These are phyloP conservation scores for Pseudogymnoascus sp. DNA, from an alignment of 2,329 filamentous ascomycete genomes.

Conservation along the genomic window DNA sequence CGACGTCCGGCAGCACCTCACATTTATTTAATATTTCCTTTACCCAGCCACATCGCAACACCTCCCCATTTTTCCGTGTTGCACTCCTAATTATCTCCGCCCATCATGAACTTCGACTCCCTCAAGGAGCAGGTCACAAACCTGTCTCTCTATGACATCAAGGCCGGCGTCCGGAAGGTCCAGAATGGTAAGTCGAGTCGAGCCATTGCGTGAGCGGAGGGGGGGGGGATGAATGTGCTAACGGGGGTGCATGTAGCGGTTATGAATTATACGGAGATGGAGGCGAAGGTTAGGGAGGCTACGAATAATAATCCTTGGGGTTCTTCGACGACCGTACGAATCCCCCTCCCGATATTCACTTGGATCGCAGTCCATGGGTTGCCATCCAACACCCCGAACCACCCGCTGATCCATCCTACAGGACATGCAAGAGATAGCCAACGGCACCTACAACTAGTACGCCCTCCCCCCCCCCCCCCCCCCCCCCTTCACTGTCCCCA, in stretches of 20 bases:
- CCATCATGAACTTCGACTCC: constrained; percentile 43
- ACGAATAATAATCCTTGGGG: constrained; percentile 99
- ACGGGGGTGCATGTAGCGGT: constrained; percentile 43
- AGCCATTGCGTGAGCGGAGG: constrained; percentile 10
- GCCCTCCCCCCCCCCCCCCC: constrained; percentile 28
- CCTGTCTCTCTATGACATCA: constrained; percentile 65
- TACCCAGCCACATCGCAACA: not conserved
- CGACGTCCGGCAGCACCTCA: not conserved
- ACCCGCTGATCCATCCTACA: not conserved
- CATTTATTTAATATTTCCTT: not conserved
- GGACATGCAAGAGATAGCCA: constrained; percentile 95
- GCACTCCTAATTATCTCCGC: not conserved
- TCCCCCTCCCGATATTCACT: not conserved
- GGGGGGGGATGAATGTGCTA: constrained; percentile 17
- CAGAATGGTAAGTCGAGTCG: constrained; percentile 56
- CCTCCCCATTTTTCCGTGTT: not conserved
- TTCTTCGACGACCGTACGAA: constrained; percentile 48
- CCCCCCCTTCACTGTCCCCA: too few species aligned
- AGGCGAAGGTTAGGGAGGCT: constrained; percentile 79
- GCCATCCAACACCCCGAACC: not conserved
- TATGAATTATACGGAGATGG: constrained; percentile 74
- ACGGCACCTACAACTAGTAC: constrained; percentile 96
- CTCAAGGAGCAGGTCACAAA: constrained; percentile 65
- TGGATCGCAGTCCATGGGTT: constrained; percentile 14
- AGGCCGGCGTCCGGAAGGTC: constrained; percentile 66